These are phyloP conservation scores for Cladosporium cucumerinum DNA, from an alignment of 2,329 filamentous ascomycete genomes.

Conservation along the genomic window DNA sequence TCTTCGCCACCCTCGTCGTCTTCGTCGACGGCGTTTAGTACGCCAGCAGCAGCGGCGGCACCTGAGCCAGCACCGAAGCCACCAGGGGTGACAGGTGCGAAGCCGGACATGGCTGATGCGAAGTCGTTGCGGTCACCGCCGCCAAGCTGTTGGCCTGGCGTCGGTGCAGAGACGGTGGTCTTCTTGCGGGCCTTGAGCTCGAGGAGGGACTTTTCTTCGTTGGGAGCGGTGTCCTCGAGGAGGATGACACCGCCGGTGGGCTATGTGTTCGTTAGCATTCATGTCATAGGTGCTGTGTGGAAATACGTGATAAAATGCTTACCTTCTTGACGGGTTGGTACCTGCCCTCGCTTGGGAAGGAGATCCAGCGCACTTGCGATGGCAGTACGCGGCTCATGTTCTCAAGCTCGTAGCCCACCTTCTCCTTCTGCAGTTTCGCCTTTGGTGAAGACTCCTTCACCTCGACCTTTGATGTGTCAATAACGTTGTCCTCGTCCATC, in stretches of 20 bases:
- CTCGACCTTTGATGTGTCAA: slow-evolving; percentile 39
- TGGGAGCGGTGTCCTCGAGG: slow-evolving; percentile 78
- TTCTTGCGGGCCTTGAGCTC: slow-evolving; percentile 90
- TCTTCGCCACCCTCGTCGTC: slow-evolving; percentile 69
- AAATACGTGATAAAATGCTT: slow-evolving; percentile 34
- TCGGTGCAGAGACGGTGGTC: slow-evolving; percentile 44
- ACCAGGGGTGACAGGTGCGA: slow-evolving; percentile 19
- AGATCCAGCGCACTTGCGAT: slow-evolving; percentile 90
- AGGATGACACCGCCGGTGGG: slow-evolving; percentile 91
- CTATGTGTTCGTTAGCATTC: slow-evolving; percentile 52
- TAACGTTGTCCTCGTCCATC: slow-evolving; percentile 65
- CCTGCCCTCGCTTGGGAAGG: slow-evolving; percentile 74
- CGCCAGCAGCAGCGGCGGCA: slow-evolving; percentile 57
- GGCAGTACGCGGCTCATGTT: slow-evolving; percentile 97
- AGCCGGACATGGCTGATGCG: slow-evolving; percentile 34
- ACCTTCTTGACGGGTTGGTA: slow-evolving; percentile 94
- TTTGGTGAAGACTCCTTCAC: slow-evolving; percentile 64
- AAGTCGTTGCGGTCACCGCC: slow-evolving; percentile 19
- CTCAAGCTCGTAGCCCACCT: slow-evolving; percentile 90
- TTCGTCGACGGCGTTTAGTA: slow-evolving; percentile 84
- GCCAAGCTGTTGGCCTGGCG: slow-evolving; percentile 32
- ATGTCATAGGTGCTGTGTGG: not conserved
- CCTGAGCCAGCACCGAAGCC: slow-evolving; percentile 18
- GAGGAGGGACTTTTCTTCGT: slow-evolving; percentile 73
- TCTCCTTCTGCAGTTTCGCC: slow-evolving; percentile 65